These are phyloP conservation scores for Thielaviopsis ethacetica DNA, from an alignment of 2,329 filamentous ascomycete species.

Conservation along the genomic window DNA sequence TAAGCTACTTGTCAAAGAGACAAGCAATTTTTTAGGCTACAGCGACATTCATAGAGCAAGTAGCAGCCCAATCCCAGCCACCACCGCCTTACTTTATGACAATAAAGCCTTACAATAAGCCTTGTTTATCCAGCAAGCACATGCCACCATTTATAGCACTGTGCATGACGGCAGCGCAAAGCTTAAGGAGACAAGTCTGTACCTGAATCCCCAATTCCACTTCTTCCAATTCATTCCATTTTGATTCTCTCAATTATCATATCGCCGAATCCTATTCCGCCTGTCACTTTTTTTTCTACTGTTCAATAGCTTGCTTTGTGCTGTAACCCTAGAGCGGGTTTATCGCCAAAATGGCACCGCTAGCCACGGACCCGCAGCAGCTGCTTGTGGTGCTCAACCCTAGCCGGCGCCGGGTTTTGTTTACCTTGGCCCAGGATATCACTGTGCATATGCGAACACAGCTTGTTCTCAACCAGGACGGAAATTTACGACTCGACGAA, in stretches of 20 bases:
- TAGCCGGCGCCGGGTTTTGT: constrained; percentile 33
- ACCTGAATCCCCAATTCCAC: not conserved
- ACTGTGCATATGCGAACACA: constrained; percentile 37
- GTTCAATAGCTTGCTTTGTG: not conserved
- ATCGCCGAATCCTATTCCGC: not conserved
- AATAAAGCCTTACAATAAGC: not conserved
- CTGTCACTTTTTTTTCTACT: not conserved
- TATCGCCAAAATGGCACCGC: constrained; percentile 31
- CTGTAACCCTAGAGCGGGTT: not conserved
- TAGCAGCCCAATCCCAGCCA: not conserved
- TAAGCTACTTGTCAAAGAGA: no score
- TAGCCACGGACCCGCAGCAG: constrained; percentile 37
- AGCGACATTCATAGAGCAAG: not conserved
- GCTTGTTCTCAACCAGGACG: constrained; percentile 24
- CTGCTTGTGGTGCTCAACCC: constrained; percentile 38
- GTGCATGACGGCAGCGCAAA: not conserved
- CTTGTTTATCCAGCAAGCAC: not conserved
- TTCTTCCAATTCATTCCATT: not conserved
- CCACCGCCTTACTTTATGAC: not conserved
- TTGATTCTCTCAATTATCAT: not conserved
- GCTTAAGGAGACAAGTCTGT: not conserved
- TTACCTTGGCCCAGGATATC: constrained; percentile 34
- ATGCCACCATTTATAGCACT: not conserved
- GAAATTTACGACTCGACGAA: constrained; percentile 13
- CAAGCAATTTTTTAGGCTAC: not conserved